Percentiles rank a stretch among this genome's conserved stretches.
phyloP scores from a whole-genome alignment of 148 eudicot species.

The Rhododendron henanense region DNA sequence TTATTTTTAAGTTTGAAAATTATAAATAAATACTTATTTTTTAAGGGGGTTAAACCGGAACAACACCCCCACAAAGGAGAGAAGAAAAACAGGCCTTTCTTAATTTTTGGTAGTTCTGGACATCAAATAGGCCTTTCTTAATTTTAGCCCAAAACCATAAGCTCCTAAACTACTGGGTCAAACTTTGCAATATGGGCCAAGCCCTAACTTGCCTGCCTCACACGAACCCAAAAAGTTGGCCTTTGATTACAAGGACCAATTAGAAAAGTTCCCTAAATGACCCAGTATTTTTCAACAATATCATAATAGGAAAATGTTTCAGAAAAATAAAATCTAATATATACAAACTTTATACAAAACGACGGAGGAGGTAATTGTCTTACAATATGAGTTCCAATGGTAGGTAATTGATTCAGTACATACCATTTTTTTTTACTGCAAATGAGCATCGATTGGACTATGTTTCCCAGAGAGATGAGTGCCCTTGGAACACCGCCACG shows the following conservation, averaged over 20 bases:
- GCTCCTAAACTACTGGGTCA: neutral
- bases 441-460: neutral
- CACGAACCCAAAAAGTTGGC: neutral
- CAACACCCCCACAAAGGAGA: too few relatives aligned
- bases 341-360: neutral
- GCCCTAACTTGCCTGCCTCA: neutral
- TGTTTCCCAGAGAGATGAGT: too few relatives aligned
- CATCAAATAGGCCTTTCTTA: neutral
- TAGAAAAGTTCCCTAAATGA: neutral
- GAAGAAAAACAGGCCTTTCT: too few relatives aligned
- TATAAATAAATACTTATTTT: too few relatives aligned
- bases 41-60: too few relatives aligned
- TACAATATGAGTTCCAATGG: neutral
- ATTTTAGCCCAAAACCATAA: neutral
- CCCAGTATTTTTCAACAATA: neutral
- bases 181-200: neutral
- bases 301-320: neutral
- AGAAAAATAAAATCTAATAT: neutral
- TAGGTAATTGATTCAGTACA: neutral
- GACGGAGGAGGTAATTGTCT: neutral
- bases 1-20: too few relatives aligned
- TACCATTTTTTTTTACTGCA: neutral
- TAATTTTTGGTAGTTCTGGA: neutral
- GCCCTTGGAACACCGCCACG: rapidly evolving
- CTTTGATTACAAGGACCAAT: neutral